Base-by-base conservation (phyloP, 352 stramenopile genomes). In the Thalassiosira livingstoniorum region DNA sequence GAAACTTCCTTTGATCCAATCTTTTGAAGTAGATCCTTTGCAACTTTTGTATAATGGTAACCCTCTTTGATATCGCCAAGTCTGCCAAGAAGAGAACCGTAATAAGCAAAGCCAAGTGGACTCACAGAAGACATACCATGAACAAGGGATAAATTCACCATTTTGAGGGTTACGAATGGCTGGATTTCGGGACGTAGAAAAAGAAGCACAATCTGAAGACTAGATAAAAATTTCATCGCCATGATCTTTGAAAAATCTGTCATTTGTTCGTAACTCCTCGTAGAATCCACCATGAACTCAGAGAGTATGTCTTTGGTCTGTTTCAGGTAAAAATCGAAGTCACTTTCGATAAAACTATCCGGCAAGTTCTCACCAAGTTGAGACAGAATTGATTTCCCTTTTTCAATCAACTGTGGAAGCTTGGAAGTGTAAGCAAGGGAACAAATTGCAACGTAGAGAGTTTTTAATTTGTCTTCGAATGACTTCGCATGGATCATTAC, bases 181-280 rank as follows among this genome's bases (percentile, higher is more conserved):
- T 45, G 35, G 5, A 62, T 23, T 39, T 11, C 25, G 34, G 74
- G 74, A 10, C 47, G 73, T 7, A 25, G 39, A 29, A 66, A 42
- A 34, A 37, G 2, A 37, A 67, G 13, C 2, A 27, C 57, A 27
- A 21, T 23, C 29, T 64, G 5, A 35, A 83, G 57, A 64, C 37
- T 83, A 18, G 60, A 35, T 11, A 67, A 63, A 37, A 76, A 69
- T n/a, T 82, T 82, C 66, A 77, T 77, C 7, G 75, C 75, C 65
- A 74, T 77, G 27, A 73, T 58, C 51, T 75, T 78, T 21, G 32
- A 63, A 54, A 55, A 39, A 45, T 78, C 67, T 27, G 61, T 57
- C 67, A 75, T 76, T 11, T 45, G 4, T 53, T 75, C 70, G 51
- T 83, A 77, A 7, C 70, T 37, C 57, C 74, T 25, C 35, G 78